A percentile compares a stretch with the other conserved stretches of the same genome.
phyloP scores from a whole-genome alignment of 495 filamentous ascomycete species.

The Xylaria bambusicola region DNA sequence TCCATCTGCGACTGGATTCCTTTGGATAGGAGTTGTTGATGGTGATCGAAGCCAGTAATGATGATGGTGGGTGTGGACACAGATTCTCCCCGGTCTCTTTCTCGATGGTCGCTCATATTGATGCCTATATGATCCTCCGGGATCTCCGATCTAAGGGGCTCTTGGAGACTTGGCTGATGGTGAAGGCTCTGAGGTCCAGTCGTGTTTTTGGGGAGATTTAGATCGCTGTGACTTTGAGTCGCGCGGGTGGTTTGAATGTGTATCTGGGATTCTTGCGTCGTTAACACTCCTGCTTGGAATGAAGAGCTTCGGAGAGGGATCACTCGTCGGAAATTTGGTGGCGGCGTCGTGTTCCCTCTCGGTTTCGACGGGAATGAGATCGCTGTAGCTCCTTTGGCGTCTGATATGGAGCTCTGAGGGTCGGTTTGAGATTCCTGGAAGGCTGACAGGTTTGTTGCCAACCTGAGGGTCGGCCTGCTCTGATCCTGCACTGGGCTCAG shows the following conservation, averaged over 20 bases:
- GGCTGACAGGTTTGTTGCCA: constrained; percentile 21
- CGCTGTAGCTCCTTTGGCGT: constrained; percentile 28
- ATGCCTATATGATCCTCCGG: neutral
- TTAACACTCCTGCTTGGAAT: constrained; percentile 15
- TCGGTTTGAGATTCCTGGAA: neutral
- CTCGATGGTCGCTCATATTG: neutral
- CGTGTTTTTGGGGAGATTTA: constrained; percentile 17
- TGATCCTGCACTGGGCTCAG: neutral
- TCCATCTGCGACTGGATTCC: constrained; percentile 4
- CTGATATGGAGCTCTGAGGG: neutral
- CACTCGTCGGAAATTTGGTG: constrained; percentile 23
- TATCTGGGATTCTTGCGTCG: constrained; percentile 24
- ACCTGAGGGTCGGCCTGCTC: constrained; percentile 15
- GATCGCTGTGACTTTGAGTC: constrained; percentile 23
- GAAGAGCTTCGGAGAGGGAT: constrained; percentile 22
- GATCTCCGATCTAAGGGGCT: neutral
- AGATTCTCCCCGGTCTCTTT: constrained; percentile 32
- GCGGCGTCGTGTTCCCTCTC: constrained; percentile 30
- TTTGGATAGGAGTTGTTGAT: constrained; percentile 25
- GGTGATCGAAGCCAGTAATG: constrained; percentile 55
- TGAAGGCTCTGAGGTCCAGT: constrained; percentile 13
- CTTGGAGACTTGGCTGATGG: neutral
- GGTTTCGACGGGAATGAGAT: constrained; percentile 37
- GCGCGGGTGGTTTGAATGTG: constrained; percentile 26
- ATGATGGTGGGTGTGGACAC: constrained; percentile 57